A percentile compares a stretch with the other conserved stretches of the same genome.
Evolutionary conservation across 306 rosid species (phyloP).

Genomic region (Prunus armeniaca): DNA sequence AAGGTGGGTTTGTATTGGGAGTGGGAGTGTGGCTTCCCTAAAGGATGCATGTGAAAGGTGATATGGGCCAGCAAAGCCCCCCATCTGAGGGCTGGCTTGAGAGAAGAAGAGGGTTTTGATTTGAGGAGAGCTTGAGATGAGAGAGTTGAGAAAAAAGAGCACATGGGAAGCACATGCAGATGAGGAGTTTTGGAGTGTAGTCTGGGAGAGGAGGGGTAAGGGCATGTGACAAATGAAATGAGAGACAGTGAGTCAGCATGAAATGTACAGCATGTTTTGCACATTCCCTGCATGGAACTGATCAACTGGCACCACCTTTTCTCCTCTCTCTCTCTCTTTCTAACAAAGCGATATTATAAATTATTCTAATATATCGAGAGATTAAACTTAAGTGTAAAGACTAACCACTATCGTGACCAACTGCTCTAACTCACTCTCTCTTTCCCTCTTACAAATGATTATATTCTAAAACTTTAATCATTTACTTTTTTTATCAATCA

Average conservation of each 20-base stretch:
- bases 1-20: constrained; percentile 17
- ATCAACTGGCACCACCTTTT: constrained; percentile 20
- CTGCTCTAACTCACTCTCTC: no score
- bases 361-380: no score
- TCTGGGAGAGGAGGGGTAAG: constrained; percentile 9
- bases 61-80: constrained; percentile 66
- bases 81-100: constrained; percentile 22
- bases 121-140: constrained; percentile 1
- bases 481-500: no score
- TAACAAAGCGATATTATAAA: no score
- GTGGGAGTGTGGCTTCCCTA: constrained; percentile 50
- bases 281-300: constrained; percentile 92
- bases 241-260: constrained; percentile 79
- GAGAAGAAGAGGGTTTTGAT: background rate
- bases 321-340: no score
- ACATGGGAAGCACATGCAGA: constrained; percentile 70
- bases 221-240: constrained; percentile 61
- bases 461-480: no score
- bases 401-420: no score
- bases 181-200: constrained; percentile 41
- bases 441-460: no score
- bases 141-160: constrained; percentile 15
- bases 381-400: no score
- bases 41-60: constrained; percentile 80
- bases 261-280: constrained; percentile 90